Evolutionary conservation across 495 filamentous ascomycete genomes (phyloP), one percentile per base, ranked within the genome.

Genomic region (Chlorociboria aeruginascens): DNA sequence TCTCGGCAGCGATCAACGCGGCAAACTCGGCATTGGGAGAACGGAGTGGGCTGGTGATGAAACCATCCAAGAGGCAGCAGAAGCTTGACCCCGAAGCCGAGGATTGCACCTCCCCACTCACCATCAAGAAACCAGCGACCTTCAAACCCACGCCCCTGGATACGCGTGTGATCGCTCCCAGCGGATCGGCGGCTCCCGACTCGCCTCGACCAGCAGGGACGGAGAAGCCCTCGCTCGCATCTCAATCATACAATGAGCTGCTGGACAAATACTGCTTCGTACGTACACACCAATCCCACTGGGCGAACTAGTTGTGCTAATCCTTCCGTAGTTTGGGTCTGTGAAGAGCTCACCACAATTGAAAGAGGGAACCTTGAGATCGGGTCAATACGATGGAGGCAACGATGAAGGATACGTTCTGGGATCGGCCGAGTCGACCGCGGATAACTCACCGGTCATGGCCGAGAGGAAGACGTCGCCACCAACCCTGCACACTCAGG

Each of bases 251-350:
- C 65, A 81, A 88, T 61, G 92, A 98, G 64, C 72, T 98, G 48
- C 78, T 98, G 58, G 85, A 94, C 71, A 94, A 93, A 67, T 98
- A 94, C 69, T 98, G 92, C 73, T 95, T 94, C 76, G 89, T 95
- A 86, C 77, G 89, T 93, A 70, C 53, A 50, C 53, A 64, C 53
- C 55, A 55, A 51, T 53, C 56, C 46, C 53, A 53, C 53, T 52
- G 51, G 50, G 34, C 43, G 13, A 30, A 49, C 20, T 33, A 51
- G 43, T 36, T 51, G 47, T 44, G 58, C 61, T 61, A 50, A 55
- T 35, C 14, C 32, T 43, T 50, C 33, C 29, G 53, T 47, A 61
- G 58, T 61, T 61, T 58, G 58, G 58, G 45, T 61, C 58, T 16
- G 50, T 39, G 36, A 58, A 53, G 44, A 50, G 41, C 41, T 61